Evolutionary conservation across 2,329 filamentous ascomycete genomes (phyloP), one percentile per base, ranked within the genome.

Genomic region (Furcasterigmium sp.): DNA sequence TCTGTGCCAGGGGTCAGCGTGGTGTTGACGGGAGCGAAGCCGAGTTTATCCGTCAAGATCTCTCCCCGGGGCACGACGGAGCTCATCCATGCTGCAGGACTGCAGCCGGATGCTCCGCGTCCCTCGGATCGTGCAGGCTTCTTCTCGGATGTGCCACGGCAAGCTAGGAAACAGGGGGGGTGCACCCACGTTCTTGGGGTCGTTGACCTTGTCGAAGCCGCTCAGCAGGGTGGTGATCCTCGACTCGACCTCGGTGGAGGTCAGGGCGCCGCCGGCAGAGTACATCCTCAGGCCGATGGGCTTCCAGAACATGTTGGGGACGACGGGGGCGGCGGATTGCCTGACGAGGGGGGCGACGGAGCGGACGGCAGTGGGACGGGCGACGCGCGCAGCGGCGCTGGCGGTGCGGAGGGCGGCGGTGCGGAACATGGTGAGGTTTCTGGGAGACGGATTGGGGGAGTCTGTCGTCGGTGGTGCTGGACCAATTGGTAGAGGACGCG

Each of bases 181-280:
- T 34, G 43, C 30, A 69, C 72, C 52, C 78, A 84, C 80, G 67
- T 82, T 82, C 56, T 63, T 61, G 46, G 75, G 68, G 59, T 84
- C 79, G 66, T 81, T 79, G 69, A 89, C 85, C 86, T 98, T 98
- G 75, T 98, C 93, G 66, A 97, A 98, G 67, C 91, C 91, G 73
- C 90, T 85, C 69, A 98, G 70, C 60, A 98, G 76, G 69, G 89
- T 87, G 67, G 95, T 78, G 76, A 97, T 96, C 64, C 91, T 82
- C 48, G 87, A 88, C 73, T 94, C 85, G 46, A 95, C 87, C 73
- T 95, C 89, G 45, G 83, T 75, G 76, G 90, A 85, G 59, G 80
- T 76, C 53, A 97, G 80, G 54, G 84, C 83, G 51, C 84, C 80
- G 47, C 78, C 83, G 42, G 91, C 87, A 55, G 91, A 89, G 75